Base-by-base conservation (phyloP, 176 grass and related monocot species). In the Pharus latifolius region DNA sequence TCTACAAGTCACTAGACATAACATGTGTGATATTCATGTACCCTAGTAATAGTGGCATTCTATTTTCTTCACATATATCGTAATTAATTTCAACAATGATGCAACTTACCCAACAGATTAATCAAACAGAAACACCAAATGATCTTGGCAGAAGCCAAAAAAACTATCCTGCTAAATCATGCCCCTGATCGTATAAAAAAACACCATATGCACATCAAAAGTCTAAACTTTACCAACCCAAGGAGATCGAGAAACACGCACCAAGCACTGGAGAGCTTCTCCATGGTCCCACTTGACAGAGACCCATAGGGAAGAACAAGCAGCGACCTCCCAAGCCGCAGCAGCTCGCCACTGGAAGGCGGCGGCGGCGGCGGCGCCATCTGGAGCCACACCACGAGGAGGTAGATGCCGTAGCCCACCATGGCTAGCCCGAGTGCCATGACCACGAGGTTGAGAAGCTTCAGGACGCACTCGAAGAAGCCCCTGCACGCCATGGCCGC, bases 381-480 rank as follows among this genome's bases (percentile, higher is more conserved):
- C 75, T 91, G 88, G 13, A 78, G 79, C 87, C 84, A 96, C 62
- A 79, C 57, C 46, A 87, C 81, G 31, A 91, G 80, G 50, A 96
- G 73, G 79, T 88, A 88, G n/a, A 49, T 42, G 16, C 87, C 91
- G 44, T 96, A 96, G 1, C 91, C 91, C 70, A 82, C 64, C 84
- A 91, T 91, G 63, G 69, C 87, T 54, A 96, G 80, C 76, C 91
- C 87, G 16, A 80, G 51, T 60, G 65, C 72, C 73, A 83, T 84
- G 27, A 91, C 67, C 17, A 91, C 64, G 22, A 96, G 57, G 76
- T 91, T 96, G 38, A 96, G 87, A 60, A 91, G 77, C 87, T 83
- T 96, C 37, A 96, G 63, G 30, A 96, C 18, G 59, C 87, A 91
- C 56, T 85, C 84, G 50, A 87, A 91, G 65, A 91, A 87, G 6